Evolutionary conservation across 2,329 filamentous ascomycete genomes (phyloP), one percentile per base, ranked within the genome.

Genomic region (Metarhizium guizhouense): DNA sequence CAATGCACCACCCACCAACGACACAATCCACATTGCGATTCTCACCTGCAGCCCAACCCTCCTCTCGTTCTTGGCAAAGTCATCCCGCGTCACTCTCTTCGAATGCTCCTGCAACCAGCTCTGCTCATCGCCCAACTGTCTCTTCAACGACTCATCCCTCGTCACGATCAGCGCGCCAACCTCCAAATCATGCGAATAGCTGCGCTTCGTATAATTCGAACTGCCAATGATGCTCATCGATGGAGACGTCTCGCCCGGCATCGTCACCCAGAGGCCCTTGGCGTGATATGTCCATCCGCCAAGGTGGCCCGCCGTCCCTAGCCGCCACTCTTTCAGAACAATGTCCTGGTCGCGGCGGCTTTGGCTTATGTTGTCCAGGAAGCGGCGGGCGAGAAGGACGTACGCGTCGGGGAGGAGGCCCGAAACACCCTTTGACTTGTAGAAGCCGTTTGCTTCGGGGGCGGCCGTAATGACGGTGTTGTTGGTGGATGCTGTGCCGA

Each of bases 211-310:
- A 71, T 97, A 99, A 68, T 99, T 99, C 10, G 88, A 94, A 67
- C 89, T 95, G 1, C 94, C 94, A 1, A 99, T 82, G 18, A 97
- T 78, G 36, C 86, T 95, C 55, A 97, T 77, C 51, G 86, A 85
- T 0, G 91, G 91, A 43, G 84, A 74, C 40, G 76, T 70, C 50
- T 86, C 81, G 2, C 78, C 75, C 0, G 87, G 82, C 54, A 93
- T 76, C 0, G 88, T 90, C 30, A 96, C 79, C 93, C 93, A 97
- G 2, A 97, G 77, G 0, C 94, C 94, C 72, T 99, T 99, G 51
- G 94, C 94, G 65, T 99, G 94, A 70, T 99, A 99, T 0, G 93
- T 96, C 94, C 95, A 99, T 1, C 90, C 93, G 1, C 78, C 89
- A 0, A 88, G 84, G 63, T 90, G 81, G 18, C 88, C 88, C 2